Evolutionary conservation across 225 moss, liverwort and hornwort genomes (phyloP).

Genomic region (Climacium dendroides): DNA sequence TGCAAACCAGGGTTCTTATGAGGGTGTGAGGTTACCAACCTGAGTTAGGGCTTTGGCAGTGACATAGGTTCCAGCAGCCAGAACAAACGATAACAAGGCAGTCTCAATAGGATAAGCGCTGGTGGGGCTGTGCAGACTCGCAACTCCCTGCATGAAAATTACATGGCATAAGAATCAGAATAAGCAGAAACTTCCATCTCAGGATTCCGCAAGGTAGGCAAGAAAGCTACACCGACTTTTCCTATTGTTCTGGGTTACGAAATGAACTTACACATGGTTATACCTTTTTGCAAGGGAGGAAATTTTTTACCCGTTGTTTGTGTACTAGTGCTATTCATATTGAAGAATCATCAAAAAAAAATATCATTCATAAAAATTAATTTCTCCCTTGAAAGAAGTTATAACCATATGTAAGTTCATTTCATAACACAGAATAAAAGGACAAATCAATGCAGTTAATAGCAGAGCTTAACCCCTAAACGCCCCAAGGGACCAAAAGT

Average conservation of each 20-base stretch:
- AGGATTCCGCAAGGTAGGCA: neutral
- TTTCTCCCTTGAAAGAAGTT: neutral
- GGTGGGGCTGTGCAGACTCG: constrained; percentile 32
- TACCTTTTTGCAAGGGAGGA: neutral
- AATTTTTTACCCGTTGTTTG: neutral
- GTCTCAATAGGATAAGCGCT: constrained; percentile 53
- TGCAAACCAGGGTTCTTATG: neutral
- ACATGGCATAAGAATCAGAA: neutral
- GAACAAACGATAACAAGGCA: constrained; percentile 45
- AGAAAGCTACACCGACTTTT: neutral
- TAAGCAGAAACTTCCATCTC: neutral
- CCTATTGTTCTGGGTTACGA: neutral
- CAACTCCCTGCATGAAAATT: constrained; percentile 38
- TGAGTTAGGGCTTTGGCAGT: constrained; percentile 40
- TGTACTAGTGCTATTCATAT: neutral
- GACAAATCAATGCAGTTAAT: neutral
- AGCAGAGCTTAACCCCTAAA: no score
- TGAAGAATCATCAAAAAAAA: neutral
- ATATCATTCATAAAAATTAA: neutral
- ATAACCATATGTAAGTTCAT: neutral
- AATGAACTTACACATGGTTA: neutral
- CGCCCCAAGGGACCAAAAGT: no score
- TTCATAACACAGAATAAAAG: neutral
- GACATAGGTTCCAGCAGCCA: constrained; percentile 50
- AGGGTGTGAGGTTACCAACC: constrained; percentile 9